These are phyloP conservation scores for Hyaloperonospora brassicae DNA, from an alignment of 352 stramenopile genomes.

Conservation along the genomic window DNA sequence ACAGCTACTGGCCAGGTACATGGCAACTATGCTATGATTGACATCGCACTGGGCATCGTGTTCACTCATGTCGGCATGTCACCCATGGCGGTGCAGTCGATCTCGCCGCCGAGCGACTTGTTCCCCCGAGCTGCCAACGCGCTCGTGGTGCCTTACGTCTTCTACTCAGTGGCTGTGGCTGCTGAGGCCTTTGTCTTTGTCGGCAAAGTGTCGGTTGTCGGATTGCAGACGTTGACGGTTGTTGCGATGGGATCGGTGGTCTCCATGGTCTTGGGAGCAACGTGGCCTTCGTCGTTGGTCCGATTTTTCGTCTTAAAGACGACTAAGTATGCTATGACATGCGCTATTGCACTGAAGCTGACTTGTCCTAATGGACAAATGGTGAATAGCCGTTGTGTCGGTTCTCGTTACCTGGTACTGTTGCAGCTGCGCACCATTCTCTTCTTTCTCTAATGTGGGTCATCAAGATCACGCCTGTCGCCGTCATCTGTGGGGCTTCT, in stretches of 20 bases:
- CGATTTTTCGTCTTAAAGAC: conserved; percentile 36
- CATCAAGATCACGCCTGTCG: conserved; percentile 55
- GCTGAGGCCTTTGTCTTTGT: conserved; percentile 72
- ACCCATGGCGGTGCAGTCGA: conserved; percentile 36
- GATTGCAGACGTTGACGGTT: conserved; percentile 53
- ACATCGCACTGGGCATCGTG: conserved; percentile 43
- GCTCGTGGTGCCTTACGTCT: conserved; percentile 75
- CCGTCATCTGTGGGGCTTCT: conserved; percentile 53
- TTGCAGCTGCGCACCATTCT: conserved; percentile 67
- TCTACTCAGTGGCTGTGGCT: conserved; percentile 68
- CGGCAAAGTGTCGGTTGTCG: conserved; percentile 62
- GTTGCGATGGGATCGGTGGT: conserved; percentile 52
- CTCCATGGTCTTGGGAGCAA: conserved; percentile 37
- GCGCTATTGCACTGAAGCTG: conserved; percentile 37
- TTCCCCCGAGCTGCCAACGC: conserved; percentile 71
- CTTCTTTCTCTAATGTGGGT: conserved; percentile 60
- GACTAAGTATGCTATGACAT: conserved; percentile 9
- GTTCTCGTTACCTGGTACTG: conserved; percentile 60
- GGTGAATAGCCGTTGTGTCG: conserved; percentile 45
- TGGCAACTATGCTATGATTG: conserved; percentile 41
- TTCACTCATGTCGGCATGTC: conserved; percentile 40
- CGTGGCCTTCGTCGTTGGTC: conserved; percentile 48
- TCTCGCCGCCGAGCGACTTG: conserved; percentile 63
- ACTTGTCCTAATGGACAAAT: conserved; percentile 40
- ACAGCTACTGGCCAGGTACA: conserved; percentile 44